These are phyloP conservation scores for Phaeoacremonium minimum DNA, from an alignment of 2,329 filamentous ascomycete species.

Conservation along the genomic window DNA sequence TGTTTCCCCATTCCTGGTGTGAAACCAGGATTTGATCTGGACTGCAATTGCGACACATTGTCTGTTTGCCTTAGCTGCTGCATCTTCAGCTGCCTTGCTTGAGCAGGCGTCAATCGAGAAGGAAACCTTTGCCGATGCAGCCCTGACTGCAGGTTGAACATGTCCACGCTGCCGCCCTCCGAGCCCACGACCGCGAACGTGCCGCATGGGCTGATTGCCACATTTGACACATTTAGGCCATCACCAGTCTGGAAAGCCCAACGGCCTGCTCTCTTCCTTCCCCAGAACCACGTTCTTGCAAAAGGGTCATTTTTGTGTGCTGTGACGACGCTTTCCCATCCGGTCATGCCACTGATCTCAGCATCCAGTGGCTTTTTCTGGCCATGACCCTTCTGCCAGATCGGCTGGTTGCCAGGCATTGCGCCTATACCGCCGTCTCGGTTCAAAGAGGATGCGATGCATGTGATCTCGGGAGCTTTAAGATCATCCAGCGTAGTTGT, in stretches of 20 bases:
- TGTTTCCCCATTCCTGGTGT: conserved; percentile 65
- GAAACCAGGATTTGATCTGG: conserved; percentile 36
- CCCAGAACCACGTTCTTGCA: conserved; percentile 98
- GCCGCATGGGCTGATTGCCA: conserved; percentile 86
- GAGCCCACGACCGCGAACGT: conserved; percentile 92
- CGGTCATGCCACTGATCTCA: conserved; percentile 72
- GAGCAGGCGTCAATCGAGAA: conserved; percentile 68
- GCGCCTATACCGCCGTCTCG: conserved; percentile 91
- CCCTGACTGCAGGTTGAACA: conserved; percentile 96
- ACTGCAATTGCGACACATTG: conserved; percentile 50
- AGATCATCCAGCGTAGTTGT: conserved; percentile 67
- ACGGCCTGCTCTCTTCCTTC: conserved; percentile 83
- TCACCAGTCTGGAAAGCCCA: conserved; percentile 92
- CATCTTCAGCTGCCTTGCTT: conserved; percentile 71
- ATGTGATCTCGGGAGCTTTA: conserved; percentile 88
- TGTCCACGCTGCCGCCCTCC: conserved; percentile 76
- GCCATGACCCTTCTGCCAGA: conserved; percentile 76
- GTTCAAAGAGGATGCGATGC: conserved; percentile 86
- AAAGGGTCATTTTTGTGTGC: conserved; percentile 81
- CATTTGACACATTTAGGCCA: conserved; percentile 74
- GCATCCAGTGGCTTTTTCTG: conserved; percentile 62
- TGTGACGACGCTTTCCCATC: conserved; percentile 96
- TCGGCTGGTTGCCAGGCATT: conserved; percentile 68
- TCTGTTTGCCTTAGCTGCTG: conserved; percentile 57
- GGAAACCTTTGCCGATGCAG: conserved; percentile 85